Base-by-base conservation (phyloP, 169 alveolate species). In the Plasmodium fragile region DNA sequence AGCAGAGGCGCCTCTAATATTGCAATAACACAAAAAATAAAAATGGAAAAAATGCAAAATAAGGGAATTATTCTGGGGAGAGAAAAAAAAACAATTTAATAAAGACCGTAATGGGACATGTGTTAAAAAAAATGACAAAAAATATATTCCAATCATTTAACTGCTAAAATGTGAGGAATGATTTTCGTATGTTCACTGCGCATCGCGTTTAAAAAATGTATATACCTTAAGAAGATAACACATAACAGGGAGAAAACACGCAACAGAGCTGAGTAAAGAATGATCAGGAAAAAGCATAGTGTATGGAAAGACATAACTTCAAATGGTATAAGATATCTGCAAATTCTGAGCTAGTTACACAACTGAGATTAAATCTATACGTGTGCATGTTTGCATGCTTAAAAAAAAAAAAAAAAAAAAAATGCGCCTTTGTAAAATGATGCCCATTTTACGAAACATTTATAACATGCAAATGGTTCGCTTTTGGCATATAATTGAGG, bases 351-450 rank as follows among this genome's bases (percentile, higher is more conserved):
- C 25, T 75, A 36, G 49, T 36, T 75, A 75, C 82, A 36, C 82
- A 36, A n/a, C 25, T 75, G 55, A 75, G 82, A 75, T 75, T 75
- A 75, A 32, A 36, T 75, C 82, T 75, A 75, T 43, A n/a, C 55
- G 39, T 75, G 55, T 36, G 6, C 49, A 75, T 75, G 55, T 22
- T 32, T 75, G 82, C 82, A 75, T 75, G 82, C 55, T 75, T 30
- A 75, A 75, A 75, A 28, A 11, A 59, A 59, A 22, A 65, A 65
- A 22, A 59, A 65, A 65, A 22, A 65, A 22, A 65, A 65, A 22
- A 22, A 22, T 65, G 39, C 36, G 36, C 75, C 18, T 7, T 65
- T 65, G 36, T 22, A 65, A 65, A 65, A 25, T 65, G 18, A 49
- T 16, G 59, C 25, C 75, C 36, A 11, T 25, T 65, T 25, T 28